Evolutionary conservation across 208 protist species (phyloP).

Genomic region (Leishmania mexicana): DNA sequence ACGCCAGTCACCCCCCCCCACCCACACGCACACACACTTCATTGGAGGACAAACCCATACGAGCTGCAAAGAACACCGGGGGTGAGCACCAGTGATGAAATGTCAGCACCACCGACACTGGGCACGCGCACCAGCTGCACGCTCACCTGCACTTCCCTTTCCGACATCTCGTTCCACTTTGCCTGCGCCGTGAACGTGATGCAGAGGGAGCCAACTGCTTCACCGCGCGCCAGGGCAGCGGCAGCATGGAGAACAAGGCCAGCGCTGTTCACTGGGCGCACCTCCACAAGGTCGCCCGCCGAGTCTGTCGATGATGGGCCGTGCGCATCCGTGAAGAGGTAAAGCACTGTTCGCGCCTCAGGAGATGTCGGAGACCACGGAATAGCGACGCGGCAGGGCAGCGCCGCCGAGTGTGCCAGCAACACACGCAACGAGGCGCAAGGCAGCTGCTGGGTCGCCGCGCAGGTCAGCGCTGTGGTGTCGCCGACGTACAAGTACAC

Average conservation of each 20-base stretch:
- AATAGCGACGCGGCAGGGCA: slow-evolving; percentile 57
- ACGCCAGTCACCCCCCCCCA: neutral
- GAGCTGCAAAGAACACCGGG: slow-evolving; percentile 39
- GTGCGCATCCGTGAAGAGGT: slow-evolving; percentile 32
- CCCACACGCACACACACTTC: neutral
- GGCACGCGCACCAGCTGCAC: slow-evolving; percentile 36
- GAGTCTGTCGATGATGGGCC: neutral
- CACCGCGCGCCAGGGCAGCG: neutral
- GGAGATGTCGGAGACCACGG: slow-evolving; percentile 29
- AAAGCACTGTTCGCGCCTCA: slow-evolving; percentile 21
- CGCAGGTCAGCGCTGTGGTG: slow-evolving; percentile 20
- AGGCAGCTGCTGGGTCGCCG: slow-evolving; percentile 12
- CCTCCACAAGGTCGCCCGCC: slow-evolving; percentile 10
- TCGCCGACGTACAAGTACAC: slow-evolving; percentile 57
- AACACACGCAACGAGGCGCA: slow-evolving; percentile 33
- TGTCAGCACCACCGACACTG: neutral
- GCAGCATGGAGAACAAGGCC: slow-evolving; percentile 18
- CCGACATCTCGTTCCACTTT: slow-evolving; percentile 25
- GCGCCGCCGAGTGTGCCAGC: slow-evolving; percentile 37
- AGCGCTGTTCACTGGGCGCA: slow-evolving; percentile 14
- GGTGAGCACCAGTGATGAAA: slow-evolving; percentile 29
- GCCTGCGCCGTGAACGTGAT: slow-evolving; percentile 33
- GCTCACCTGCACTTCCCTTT: slow-evolving; percentile 38
- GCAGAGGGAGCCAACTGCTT: slow-evolving; percentile 2
- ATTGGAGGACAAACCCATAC: slow-evolving; percentile 25